These are phyloP conservation scores for Setomelanomma holmii DNA, from an alignment of 2,329 filamentous ascomycete genomes.

Conservation along the genomic window DNA sequence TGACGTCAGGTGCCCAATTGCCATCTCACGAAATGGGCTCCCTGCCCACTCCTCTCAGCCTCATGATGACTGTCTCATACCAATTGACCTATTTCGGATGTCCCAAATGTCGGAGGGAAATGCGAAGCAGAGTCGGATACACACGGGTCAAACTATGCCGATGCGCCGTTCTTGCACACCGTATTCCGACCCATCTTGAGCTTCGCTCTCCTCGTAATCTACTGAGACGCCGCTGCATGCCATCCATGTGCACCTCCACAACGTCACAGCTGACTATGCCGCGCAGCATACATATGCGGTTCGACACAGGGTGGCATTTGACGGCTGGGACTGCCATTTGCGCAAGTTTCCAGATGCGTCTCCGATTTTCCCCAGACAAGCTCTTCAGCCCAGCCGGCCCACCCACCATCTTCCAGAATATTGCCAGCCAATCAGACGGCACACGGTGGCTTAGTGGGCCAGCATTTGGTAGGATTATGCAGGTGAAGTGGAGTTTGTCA, in stretches of 20 bases:
- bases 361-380: conserved; percentile 7
- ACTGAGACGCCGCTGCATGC: neutral
- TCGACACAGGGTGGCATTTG: neutral
- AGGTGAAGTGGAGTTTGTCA: conserved; percentile 28
- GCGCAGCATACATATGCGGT: neutral
- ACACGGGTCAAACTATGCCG: neutral
- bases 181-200: neutral
- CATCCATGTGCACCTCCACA: neutral
- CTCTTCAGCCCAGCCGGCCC: neutral
- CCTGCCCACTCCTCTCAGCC: too few relatives aligned
- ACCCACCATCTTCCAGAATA: conserved; percentile 11
- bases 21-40: too few relatives aligned
- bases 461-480: conserved; percentile 7
- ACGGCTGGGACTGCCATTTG: conserved; percentile 11
- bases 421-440: conserved; percentile 9
- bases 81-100: too few relatives aligned
- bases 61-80: too few relatives aligned
- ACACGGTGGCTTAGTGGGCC: conserved; percentile 6
- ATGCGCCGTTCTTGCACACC: neutral
- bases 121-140: neutral
- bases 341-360: conserved; percentile 8
- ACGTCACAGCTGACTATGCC: neutral
- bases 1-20: too few relatives aligned
- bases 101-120: neutral
- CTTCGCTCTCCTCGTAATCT: neutral